Base-by-base conservation (phyloP, 352 stramenopile species). In the Blastocystis sp. region DNA sequence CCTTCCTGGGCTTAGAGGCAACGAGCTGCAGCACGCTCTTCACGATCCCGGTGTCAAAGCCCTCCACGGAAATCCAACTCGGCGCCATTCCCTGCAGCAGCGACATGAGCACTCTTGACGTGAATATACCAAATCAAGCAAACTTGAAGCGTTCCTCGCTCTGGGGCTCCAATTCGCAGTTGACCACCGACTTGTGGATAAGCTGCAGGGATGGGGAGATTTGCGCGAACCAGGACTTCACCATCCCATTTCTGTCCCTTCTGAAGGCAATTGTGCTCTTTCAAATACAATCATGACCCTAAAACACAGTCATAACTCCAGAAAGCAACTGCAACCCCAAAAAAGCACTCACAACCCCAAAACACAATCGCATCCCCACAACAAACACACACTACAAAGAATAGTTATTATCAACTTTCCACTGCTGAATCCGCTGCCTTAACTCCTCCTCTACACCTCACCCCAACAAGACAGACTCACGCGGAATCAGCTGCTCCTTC, bases 401-500 rank as follows among this genome's bases (percentile, higher is more conserved):
- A 38, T 81, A 81, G 11, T 81, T 14, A 64, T 81, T 81, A 64
- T 81, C 71, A 3, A 9, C 40, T 41, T 53, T 59, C 71, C 71
- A 81, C 59, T 81, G 48, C 21, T 19, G 43, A 59, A 81, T 81
- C 28, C 48, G 64, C 71, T 81, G 19, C 38, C 23, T 62, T 38
- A 81, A 28, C 2, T 81, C 71, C 17, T 81, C 48, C 59, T 62
- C 71, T 81, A 81, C 23, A 7, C n/a, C 2, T 65, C n/a, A 81
- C n/a, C 10, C n/a, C 28, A 45, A 2, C 34, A 19, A n/a, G 2
- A n/a, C 41, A 40, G 2, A 5, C 2, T 23, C 52, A 87, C 77
- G 59, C 10, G 77, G 61, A 53, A 87, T 87, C 45, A 87, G 38
- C 52, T 87, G 48, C 34, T 87, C 77, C 56, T 78, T 78, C 21